A percentile compares a stretch with the other conserved stretches of the same genome.
These are phyloP conservation scores for Trichothecium sympodiale DNA, from an alignment of 2,329 filamentous ascomycete species.

Conservation along the genomic window DNA sequence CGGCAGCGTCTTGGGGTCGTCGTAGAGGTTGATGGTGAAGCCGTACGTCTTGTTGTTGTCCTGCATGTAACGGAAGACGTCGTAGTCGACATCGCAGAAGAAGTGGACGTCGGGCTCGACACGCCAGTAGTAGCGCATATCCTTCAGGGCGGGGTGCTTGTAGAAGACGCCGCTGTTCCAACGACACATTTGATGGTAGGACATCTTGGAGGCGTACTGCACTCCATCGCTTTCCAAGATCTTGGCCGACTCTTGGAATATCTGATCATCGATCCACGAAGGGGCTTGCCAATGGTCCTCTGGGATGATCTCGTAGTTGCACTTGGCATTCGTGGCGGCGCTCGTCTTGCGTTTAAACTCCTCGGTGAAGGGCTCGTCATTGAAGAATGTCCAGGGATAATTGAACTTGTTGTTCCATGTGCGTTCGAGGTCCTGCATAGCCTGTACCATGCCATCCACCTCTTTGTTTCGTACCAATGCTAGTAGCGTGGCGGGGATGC, in stretches of 20 bases:
- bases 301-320: constrained; percentile 80
- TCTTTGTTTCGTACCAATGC: constrained; percentile 90
- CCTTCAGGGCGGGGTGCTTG: constrained; percentile 76
- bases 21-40: constrained; percentile 96
- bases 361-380: constrained; percentile 84
- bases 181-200: constrained; percentile 97
- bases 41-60: constrained; percentile 99
- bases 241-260: constrained; percentile 75
- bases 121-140: constrained; percentile 92
- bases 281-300: constrained; percentile 89
- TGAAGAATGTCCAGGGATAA: constrained; percentile 99
- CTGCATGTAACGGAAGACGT: constrained; percentile 95
- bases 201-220: constrained; percentile 79
- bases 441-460: constrained; percentile 69
- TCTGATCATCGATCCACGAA: constrained; percentile 79
- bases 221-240: constrained; percentile 75
- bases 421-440: constrained; percentile 82
- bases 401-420: constrained; percentile 99
- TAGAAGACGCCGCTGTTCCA: constrained; percentile 99
- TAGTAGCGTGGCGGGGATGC: constrained; percentile 88
- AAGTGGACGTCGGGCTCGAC: constrained; percentile 98
- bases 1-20: constrained; percentile 75
- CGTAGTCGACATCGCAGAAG: constrained; percentile 98
- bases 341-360: constrained; percentile 82
- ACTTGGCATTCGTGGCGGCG: constrained; percentile 78